Evolutionary conservation across 1,284 basidiomycete species (phyloP).

Genomic region (Gymnopus androsaceus): DNA sequence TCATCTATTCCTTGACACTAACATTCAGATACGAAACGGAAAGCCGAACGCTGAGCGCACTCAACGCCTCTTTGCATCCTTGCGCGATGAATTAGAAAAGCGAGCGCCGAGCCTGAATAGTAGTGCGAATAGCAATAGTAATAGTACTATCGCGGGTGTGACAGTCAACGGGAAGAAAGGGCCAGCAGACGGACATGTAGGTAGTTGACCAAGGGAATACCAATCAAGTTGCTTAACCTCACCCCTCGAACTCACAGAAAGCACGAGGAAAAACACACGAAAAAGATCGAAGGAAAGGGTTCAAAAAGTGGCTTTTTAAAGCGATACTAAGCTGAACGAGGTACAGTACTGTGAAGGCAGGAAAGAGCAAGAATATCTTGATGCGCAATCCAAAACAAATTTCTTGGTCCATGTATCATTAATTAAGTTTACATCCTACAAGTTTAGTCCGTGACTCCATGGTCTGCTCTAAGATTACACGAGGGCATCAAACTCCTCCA

Average conservation of each 20-base stretch:
- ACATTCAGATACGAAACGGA: constrained; percentile 33
- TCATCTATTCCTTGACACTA: constrained; percentile 24
- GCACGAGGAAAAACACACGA: constrained; percentile 4
- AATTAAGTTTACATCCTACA: not conserved
- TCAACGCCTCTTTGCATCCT: constrained; percentile 73
- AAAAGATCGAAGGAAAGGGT: not conserved
- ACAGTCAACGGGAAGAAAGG: constrained; percentile 33
- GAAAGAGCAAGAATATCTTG: not conserved
- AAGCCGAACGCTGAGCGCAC: constrained; percentile 80
- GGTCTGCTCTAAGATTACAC: constrained; percentile 25
- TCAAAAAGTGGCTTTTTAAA: constrained; percentile 13
- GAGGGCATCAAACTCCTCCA: constrained; percentile 55
- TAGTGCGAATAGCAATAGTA: constrained; percentile 9
- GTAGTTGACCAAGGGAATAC: constrained; percentile 23
- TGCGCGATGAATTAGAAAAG: constrained; percentile 79
- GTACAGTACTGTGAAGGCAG: too few species aligned
- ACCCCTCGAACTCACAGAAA: constrained; percentile 9
- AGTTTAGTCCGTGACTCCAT: not conserved
- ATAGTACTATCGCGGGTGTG: constrained; percentile 11
- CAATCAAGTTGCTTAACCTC: constrained; percentile 12
- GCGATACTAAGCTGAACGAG: not conserved
- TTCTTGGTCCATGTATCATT: too few species aligned
- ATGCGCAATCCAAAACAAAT: too few species aligned
- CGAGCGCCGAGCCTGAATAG: constrained; percentile 43
- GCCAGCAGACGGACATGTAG: constrained; percentile 44